A percentile compares a stretch with the other conserved stretches of the same genome.
Conservation (phyloP, 805 yeast species). For the Starmerella floris region DNA sequence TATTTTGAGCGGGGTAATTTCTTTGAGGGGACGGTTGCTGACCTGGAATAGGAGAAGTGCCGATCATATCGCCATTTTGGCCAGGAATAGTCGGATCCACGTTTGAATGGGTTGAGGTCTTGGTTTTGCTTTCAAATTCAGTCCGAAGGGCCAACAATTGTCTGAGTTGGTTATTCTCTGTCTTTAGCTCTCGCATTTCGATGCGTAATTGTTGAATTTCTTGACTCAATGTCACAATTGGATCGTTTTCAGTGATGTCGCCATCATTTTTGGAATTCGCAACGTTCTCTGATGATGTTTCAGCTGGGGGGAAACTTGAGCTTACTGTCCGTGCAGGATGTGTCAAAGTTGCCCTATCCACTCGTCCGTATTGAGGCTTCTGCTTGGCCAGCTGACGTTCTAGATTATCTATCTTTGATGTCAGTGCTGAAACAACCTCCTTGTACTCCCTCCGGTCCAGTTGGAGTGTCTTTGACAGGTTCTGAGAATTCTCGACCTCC, state of each 20-base stretch:
- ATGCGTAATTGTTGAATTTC: background rate
- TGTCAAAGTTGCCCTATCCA: too few relatives aligned
- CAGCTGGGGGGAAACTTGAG: too few relatives aligned
- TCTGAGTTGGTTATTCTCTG: background rate
- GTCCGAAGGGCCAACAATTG: background rate
- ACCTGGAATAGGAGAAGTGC: too few relatives aligned
- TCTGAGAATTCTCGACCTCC: constrained; percentile 6
- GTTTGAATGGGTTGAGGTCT: too few relatives aligned
- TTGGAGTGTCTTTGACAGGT: constrained; percentile 1
- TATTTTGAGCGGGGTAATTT: too few relatives aligned
- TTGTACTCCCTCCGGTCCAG: constrained; percentile 6
- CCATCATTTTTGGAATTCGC: background rate
- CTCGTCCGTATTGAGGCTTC: too few relatives aligned
- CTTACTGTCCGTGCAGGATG: too few relatives aligned
- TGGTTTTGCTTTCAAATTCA: too few relatives aligned
- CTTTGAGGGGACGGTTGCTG: background rate
- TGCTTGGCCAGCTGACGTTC: background rate
- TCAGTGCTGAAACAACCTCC: constrained; percentile 8
- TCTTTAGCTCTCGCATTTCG: background rate
- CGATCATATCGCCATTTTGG: too few relatives aligned
- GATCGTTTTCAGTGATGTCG: background rate
- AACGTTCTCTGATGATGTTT: too few relatives aligned
- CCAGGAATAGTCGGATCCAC: too few relatives aligned
- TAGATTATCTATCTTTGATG: background rate
- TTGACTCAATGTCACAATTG: background rate